Percentiles rank a stretch among this genome's conserved stretches.
These are phyloP conservation scores for Kazachstania viticola DNA, from an alignment of 805 yeast species.

Conservation along the genomic window DNA sequence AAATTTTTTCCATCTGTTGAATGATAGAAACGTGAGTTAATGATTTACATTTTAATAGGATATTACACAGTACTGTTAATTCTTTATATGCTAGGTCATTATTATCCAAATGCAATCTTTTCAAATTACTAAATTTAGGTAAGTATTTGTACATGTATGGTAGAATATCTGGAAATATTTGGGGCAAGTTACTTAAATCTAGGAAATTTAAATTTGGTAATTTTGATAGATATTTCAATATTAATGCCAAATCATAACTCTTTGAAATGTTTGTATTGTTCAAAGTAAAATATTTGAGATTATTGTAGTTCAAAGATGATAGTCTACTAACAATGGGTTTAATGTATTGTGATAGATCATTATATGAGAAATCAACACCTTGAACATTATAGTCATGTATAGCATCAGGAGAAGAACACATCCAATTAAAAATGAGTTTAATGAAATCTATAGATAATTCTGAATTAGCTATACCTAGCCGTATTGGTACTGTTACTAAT, in stretches of 20 bases:
- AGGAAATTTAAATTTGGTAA: conserved; percentile 53
- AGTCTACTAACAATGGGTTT: conserved; percentile 19
- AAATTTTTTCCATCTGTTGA: conserved; percentile 31
- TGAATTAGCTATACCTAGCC: conserved; percentile 70
- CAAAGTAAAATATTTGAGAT: conserved; percentile 44
- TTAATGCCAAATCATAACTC: conserved; percentile 36
- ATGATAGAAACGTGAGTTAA: conserved; percentile 57
- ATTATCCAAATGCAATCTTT: conserved; percentile 59
- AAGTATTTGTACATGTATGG: conserved; percentile 48
- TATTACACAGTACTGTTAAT: conserved; percentile 49
- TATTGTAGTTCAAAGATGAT: conserved; percentile 10
- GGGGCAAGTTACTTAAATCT: conserved; percentile 62
- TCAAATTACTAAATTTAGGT: conserved; percentile 54
- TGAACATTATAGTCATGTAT: conserved; percentile 16
- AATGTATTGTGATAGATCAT: conserved; percentile 39
- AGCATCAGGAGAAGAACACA: conserved; percentile 29
- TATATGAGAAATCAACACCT: conserved; percentile 78
- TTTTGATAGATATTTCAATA: conserved; percentile 41
- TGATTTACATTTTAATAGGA: conserved; percentile 59
- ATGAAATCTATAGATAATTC: conserved; percentile 50
- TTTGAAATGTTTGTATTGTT: conserved; percentile 50
- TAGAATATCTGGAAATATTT: conserved; percentile 51
- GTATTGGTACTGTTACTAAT: conserved; percentile 11
- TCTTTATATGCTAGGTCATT: conserved; percentile 48
- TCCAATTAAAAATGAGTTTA: conserved; percentile 47